Evolutionary conservation across 805 yeast species (phyloP), one percentile per base, ranked within the genome.

Genomic region (Lipomyces yamanashiensis): DNA sequence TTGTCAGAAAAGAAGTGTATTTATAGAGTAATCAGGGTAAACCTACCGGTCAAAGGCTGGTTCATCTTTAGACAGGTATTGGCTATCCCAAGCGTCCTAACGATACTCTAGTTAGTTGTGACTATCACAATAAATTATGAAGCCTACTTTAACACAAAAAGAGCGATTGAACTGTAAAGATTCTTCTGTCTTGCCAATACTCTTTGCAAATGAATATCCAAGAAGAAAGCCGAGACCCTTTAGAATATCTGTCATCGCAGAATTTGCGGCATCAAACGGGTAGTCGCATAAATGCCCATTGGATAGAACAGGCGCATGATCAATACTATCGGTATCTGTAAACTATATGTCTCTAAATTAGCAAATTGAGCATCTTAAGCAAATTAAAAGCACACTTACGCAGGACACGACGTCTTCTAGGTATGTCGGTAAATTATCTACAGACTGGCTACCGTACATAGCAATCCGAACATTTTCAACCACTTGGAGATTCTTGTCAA

Each of bases 151-250:
- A 0, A 96, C 85, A 78, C 87, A 80, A 72, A 92, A 95, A 10
- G 90, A 85, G 62, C 98, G 81, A 74, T 92, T 89, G 81, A 91
- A 84, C 63, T 87, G 84, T 21, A 86, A 80, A 73, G 92, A 95
- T 62, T 89, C 97, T 62, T 98, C 81, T 44, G 91, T 77, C 98
- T 93, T 95, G 34, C 93, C 88, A 19, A 98, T 98, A 68, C 82
- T 79, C 13, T 87, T 89, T 75, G 92, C 95, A 76, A 93, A 98
- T 0, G 98, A 98, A 67, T 93, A 89, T 0, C 97, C 97, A 48
- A 93, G 79, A 34, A 85, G 78, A 74, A 93, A 98, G 0, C 99
- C 98, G 57, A 93, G 87, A 74, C 93, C 98, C 75, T 93, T 98
- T 88, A 92, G 81, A 71, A 92, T 92, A 0, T 98, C 98, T 51